Base-by-base conservation (phyloP, 2,329 filamentous ascomycete species). In the Trichoderma guizhouense region DNA sequence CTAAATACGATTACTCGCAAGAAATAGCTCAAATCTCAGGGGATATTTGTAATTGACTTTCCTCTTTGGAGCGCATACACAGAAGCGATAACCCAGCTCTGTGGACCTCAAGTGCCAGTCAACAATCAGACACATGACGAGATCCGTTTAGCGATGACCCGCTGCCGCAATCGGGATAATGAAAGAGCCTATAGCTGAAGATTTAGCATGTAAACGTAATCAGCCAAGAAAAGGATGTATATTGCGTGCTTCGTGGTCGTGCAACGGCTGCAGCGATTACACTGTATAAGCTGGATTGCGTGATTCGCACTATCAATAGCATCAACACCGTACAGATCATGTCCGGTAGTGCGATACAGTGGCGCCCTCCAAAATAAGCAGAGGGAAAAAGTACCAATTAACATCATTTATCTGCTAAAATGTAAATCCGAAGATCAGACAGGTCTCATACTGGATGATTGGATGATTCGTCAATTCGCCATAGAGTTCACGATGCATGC, bases 301-400 rank as follows among this genome's bases (percentile, higher is more conserved):
- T 73, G 72, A 73, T 73, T 60, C 68, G 69, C 72, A 71, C 72
- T 64, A 73, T 68, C 57, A 64, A 73, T 73, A 73, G 63, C 72
- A 73, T 73, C 72, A 73, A 63, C 69, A 58, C 24, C 57, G 39
- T 69, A 26, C 57, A 26, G 67, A 69, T 69, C 57, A 8, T 69
- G 1, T 51, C 5, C 7, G 67, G 15, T 69, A 69, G 67, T 21
- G 65, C n/a, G 36, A 15, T 53, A 72, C 36, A 3, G 6, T 21
- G 8, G 14, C 26, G 7, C 43, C 15, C 36, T 4, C 26, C 30
- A 28, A n/a, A 32, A 15, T 30, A 9, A 14, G 58, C 53, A 3
- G 36, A 21, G 12, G 3, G 3, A 3, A 34, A 14, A 63, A 5
- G 71, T 69, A 72, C 24, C 15, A 24, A 18, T 53, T 69, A 72